Conservation (phyloP, 352 stramenopile genomes). For the Pythium catenulatum region DNA sequence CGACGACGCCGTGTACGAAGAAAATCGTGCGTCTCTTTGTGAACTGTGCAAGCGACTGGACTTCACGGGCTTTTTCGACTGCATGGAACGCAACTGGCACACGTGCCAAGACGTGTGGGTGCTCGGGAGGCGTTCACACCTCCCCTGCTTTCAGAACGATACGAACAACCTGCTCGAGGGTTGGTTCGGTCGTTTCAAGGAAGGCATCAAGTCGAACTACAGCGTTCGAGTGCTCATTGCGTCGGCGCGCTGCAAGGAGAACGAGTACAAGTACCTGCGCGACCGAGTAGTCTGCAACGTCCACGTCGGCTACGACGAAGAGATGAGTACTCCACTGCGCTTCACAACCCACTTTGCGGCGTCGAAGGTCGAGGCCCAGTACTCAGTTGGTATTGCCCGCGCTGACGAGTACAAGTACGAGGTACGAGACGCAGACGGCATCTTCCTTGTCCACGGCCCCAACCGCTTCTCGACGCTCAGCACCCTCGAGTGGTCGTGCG, state of each 20-base stretch:
- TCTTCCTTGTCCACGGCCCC: conserved; percentile 1
- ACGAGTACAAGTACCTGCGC: conserved; percentile 12
- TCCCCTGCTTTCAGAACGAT: conserved; percentile 58
- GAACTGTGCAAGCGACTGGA: background rate
- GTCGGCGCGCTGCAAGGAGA: background rate
- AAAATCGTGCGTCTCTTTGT: background rate
- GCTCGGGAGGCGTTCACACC: conserved; percentile 16
- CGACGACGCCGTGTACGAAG: conserved; percentile 6
- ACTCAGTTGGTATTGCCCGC: conserved; percentile 17
- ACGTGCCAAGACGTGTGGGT: conserved; percentile 54
- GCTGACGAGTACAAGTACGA: conserved; percentile 8
- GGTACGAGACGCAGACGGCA: background rate
- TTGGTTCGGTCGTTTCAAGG: conserved; percentile 64
- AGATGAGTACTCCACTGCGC: conserved; percentile 31
- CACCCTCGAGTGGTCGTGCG: conserved; percentile 9
- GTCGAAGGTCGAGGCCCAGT: conserved; percentile 35
- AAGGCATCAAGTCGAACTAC: background rate
- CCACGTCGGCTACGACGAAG: conserved; percentile 50
- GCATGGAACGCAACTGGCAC: conserved; percentile 61
- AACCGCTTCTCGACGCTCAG: background rate
- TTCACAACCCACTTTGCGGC: conserved; percentile 57
- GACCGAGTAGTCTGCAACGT: background rate
- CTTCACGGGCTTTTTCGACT: conserved; percentile 32
- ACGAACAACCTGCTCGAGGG: conserved; percentile 64
- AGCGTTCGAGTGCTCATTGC: background rate